Base-by-base conservation (phyloP, 2,329 filamentous ascomycete genomes). In the Monosporascus sp. region DNA sequence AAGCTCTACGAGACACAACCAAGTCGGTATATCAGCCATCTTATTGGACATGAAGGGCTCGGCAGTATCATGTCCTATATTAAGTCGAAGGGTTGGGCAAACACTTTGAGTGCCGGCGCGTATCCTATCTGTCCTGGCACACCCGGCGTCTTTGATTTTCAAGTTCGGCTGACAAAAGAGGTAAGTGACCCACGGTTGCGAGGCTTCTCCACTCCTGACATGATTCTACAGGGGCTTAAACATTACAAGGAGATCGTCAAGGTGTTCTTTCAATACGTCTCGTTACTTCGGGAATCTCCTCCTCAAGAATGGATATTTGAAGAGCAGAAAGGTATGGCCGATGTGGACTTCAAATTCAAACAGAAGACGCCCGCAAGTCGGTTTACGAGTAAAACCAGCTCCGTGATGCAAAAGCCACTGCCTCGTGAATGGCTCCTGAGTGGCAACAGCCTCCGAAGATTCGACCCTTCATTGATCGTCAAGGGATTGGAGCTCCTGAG, bases 241-340 rank as follows among this genome's bases (percentile, higher is more conserved):
- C 79, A 93, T 61, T 94, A 96, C 72, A 80, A 86, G 54, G 88
- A 96, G 63, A 83, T 97, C 19, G 80, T 88, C 58, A 92, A 92
- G 70, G 82, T 86, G 31, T 80, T 96, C 57, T 97, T 97, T 74
- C 87, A 96, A 68, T 99, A 99, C 65, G 85, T 97, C 58, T 85
- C 91, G 11, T 82, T 99, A 69, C 81, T 99, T 52, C 85, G 85
- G 58, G 89, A 96, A 63, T 79, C 80, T 2, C 82, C 87, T 5
- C 92, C 93, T 0, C 87, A 95, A 61, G 79, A 95, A 68, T 97
- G 94, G 94, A 91, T 97, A 54, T 92, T 94, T 55, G 84, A 96
- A 35, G 94, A 99, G 72, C 88, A 94, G 70, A 93, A 91, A 70
- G 86, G 86, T 37, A 85, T 97, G 74, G 86, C 89, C 45, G 92